Conservation (phyloP, 176 grass and related monocot species). For the Elymus sibiricus region DNA sequence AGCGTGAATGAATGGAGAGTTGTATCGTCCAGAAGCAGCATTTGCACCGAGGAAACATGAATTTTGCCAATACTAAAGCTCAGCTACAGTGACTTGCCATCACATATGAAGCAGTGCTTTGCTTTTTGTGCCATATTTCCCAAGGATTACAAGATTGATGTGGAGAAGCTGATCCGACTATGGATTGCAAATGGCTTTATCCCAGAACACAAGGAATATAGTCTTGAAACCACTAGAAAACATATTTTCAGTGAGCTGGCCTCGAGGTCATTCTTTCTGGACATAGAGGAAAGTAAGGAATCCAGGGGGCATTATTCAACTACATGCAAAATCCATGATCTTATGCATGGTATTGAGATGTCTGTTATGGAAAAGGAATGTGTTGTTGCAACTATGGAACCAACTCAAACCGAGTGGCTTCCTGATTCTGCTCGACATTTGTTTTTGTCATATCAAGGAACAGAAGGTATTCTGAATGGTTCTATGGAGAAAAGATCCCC, state of each 20-base stretch:
- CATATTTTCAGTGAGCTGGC: background rate
- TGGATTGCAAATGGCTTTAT: background rate
- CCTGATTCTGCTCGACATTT: background rate
- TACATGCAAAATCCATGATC: background rate
- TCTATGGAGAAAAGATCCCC: background rate
- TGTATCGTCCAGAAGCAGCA: background rate
- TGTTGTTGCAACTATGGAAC: background rate
- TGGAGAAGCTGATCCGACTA: background rate
- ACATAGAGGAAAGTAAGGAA: too few relatives aligned
- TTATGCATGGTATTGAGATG: background rate
- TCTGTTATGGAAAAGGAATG: background rate
- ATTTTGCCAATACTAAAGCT: background rate
- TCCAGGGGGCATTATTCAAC: background rate
- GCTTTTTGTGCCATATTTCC: slow-evolving; percentile 15
- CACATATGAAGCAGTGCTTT: slow-evolving; percentile 13
- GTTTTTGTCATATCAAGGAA: background rate
- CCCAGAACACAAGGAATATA: background rate
- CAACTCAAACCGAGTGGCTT: accelerated
- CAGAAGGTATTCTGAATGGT: background rate
- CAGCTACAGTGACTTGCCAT: background rate
- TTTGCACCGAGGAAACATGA: background rate
- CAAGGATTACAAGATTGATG: background rate
- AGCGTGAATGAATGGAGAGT: background rate
- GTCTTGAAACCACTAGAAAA: background rate
- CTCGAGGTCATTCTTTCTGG: background rate